Conservation (phyloP, 1,284 basidiomycete species). For the Sporisorium scitamineum region DNA sequence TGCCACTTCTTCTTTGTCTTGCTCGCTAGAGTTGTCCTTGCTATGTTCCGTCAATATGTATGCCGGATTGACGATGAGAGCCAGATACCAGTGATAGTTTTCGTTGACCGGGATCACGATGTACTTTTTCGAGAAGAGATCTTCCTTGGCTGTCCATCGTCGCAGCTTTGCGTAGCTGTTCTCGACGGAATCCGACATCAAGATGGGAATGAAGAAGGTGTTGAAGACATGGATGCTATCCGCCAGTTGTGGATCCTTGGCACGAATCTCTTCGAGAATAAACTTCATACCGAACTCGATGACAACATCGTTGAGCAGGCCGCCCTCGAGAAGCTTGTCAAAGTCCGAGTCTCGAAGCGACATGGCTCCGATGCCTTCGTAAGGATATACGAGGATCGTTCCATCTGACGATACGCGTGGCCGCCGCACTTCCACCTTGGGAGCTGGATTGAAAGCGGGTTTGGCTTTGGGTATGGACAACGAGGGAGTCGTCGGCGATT, state of each 20-base stretch:
- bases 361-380: slow-evolving; percentile 54
- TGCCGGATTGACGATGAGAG: slow-evolving; percentile 86
- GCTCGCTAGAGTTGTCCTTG: slow-evolving; percentile 17
- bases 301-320: slow-evolving; percentile 85
- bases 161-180: slow-evolving; percentile 84
- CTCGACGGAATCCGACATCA: slow-evolving; percentile 74
- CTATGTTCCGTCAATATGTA: slow-evolving; percentile 16
- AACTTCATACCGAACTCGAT: slow-evolving; percentile 95
- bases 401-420: background rate
- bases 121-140: slow-evolving; percentile 91
- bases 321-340: slow-evolving; percentile 54
- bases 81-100: slow-evolving; percentile 95
- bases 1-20: slow-evolving; percentile 29
- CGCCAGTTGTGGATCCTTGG: slow-evolving; percentile 75
- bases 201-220: slow-evolving; percentile 96
- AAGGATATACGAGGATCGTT: slow-evolving; percentile 52
- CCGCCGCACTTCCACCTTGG: slow-evolving; percentile 9
- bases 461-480: slow-evolving; percentile 11
- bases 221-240: slow-evolving; percentile 89
- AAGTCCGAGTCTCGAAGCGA: slow-evolving; percentile 51
- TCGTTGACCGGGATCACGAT: slow-evolving; percentile 97
- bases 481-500: slow-evolving; percentile 4
- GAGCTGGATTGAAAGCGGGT: background rate
- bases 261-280: slow-evolving; percentile 67
- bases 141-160: slow-evolving; percentile 91